Evolutionary conservation across 1,284 basidiomycete genomes (phyloP).

Genomic region (Heterobasidion annosum): DNA sequence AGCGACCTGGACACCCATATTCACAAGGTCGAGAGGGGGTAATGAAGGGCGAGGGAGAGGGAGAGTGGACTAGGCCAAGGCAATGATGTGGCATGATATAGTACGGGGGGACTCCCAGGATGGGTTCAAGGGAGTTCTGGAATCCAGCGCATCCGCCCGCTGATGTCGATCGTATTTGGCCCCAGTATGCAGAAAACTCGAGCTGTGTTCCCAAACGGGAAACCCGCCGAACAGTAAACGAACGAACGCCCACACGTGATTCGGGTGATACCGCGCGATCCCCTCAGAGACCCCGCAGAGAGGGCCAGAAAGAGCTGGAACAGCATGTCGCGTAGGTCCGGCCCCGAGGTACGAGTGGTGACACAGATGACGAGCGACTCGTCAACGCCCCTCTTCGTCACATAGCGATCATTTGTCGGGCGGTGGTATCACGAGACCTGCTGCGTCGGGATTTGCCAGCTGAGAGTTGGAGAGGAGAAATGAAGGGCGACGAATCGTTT

Average conservation of each 20-base stretch:
- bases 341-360: not conserved
- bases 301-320: not conserved
- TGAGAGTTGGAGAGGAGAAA: no score
- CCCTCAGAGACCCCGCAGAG: no score
- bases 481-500: no score
- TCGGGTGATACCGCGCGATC: not conserved
- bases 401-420: not conserved
- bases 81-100: not conserved
- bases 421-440: not conserved
- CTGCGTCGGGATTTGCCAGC: no score
- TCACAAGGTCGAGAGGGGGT: not conserved
- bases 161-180: not conserved
- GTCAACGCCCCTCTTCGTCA: not conserved
- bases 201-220: not conserved
- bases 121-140: not conserved
- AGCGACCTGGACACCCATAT: slow-evolving; percentile 7
- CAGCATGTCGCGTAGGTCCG: not conserved
- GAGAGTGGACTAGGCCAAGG: not conserved
- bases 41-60: not conserved
- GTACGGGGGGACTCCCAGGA: not conserved
- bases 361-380: no score
- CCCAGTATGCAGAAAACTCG: not conserved
- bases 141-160: not conserved
- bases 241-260: not conserved
- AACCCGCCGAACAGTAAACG: not conserved